Evolutionary conservation across 2,329 filamentous ascomycete species (phyloP).

Genomic region (Salinomyces thailandicus): DNA sequence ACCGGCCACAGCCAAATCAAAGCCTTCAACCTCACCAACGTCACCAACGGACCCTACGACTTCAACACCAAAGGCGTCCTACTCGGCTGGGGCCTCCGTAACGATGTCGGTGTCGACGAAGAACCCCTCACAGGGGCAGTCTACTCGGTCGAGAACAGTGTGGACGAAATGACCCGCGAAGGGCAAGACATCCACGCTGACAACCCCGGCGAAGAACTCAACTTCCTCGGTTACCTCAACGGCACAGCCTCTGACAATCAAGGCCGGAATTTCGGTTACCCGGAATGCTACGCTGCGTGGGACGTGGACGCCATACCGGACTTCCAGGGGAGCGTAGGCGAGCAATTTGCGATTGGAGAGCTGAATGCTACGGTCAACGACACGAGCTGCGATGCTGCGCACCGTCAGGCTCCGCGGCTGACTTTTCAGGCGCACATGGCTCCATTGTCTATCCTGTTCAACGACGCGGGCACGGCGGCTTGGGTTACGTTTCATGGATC

Average conservation of each 20-base stretch:
- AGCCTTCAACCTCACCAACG: conserved; percentile 45
- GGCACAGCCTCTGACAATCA: conserved; percentile 33
- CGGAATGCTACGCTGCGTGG: conserved; percentile 59
- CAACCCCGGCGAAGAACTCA: conserved; percentile 65
- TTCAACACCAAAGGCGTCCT: conserved; percentile 42
- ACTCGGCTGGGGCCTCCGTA: conserved; percentile 59
- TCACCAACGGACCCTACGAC: conserved; percentile 32
- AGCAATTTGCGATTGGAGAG: conserved; percentile 40
- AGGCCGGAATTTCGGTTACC: conserved; percentile 58
- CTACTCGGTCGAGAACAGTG: conserved; percentile 58
- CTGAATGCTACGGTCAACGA: conserved; percentile 40
- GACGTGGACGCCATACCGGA: conserved; percentile 41
- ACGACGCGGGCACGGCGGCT: conserved; percentile 45
- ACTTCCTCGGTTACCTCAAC: conserved; percentile 56
- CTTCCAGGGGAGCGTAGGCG: conserved; percentile 35
- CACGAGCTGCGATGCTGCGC: conserved; percentile 30
- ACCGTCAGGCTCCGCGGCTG: conserved; percentile 39
- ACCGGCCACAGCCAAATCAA: conserved; percentile 59
- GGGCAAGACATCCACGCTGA: conserved; percentile 37
- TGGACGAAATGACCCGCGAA: conserved; percentile 44
- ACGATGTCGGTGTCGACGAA: conserved; percentile 61
- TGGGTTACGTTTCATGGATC: conserved; percentile 64
- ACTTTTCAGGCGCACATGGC: conserved; percentile 58
- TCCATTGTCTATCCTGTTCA: conserved; percentile 62
- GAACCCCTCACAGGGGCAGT: conserved; percentile 43